Conservation (phyloP, 768 basidiomycete genomes). For the Leccinum obscurum region DNA sequence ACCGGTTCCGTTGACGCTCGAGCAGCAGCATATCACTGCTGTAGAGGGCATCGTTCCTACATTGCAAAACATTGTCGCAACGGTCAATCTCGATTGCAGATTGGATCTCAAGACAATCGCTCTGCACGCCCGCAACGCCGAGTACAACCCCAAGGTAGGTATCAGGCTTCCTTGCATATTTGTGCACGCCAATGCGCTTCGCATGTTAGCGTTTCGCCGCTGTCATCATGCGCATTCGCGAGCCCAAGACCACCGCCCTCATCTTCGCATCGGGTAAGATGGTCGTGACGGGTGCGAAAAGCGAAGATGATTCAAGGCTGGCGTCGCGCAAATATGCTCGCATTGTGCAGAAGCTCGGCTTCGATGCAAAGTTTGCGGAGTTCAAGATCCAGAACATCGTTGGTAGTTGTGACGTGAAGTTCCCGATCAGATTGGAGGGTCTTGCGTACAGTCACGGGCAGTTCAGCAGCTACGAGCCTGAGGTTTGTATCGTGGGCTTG, state of each 20-base stretch:
- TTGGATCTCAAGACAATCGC: slow-evolving; percentile 99
- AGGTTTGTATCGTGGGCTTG: slow-evolving; percentile 55
- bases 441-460: slow-evolving; percentile 97
- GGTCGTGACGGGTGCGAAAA: slow-evolving; percentile 99
- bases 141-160: slow-evolving; percentile 99
- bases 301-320: slow-evolving; percentile 94
- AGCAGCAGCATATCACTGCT: slow-evolving; percentile 93
- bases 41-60: slow-evolving; percentile 99
- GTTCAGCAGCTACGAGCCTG: slow-evolving; percentile 97
- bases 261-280: slow-evolving; percentile 99
- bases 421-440: slow-evolving; percentile 97
- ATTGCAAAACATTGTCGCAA: slow-evolving; percentile 98
- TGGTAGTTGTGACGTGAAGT: slow-evolving; percentile 97
- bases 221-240: slow-evolving; percentile 99
- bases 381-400: slow-evolving; percentile 99
- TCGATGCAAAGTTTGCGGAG: slow-evolving; percentile 98
- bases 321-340: slow-evolving; percentile 99
- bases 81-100: slow-evolving; percentile 95
- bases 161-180: slow-evolving; percentile 37
- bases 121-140: slow-evolving; percentile 95
- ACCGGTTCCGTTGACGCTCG: slow-evolving; percentile 74
- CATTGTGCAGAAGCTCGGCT: slow-evolving; percentile 98
- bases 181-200: slow-evolving; percentile 62
- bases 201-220: slow-evolving; percentile 97
- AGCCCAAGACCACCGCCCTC: slow-evolving; percentile 98